A percentile compares a stretch with the other conserved stretches of the same genome.
These are phyloP conservation scores for Xylaria venustula DNA, from an alignment of 495 filamentous ascomycete species.

Conservation along the genomic window DNA sequence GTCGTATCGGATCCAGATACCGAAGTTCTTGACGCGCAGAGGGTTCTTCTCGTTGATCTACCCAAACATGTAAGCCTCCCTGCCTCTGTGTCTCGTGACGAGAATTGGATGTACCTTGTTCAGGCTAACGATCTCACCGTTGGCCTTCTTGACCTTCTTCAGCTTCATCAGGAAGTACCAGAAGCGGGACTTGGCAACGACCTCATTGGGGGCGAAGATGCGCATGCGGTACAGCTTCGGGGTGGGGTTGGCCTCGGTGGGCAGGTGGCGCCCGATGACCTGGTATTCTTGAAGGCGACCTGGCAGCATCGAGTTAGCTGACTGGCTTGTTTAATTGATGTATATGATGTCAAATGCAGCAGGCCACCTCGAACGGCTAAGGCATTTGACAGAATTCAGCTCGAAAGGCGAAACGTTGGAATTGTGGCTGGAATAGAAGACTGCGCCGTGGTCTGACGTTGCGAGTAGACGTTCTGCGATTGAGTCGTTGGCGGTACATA, in stretches of 20 bases:
- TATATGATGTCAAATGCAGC: not conserved
- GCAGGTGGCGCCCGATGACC: slow-evolving; percentile 99
- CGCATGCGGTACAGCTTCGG: slow-evolving; percentile 99
- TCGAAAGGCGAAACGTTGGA: not conserved
- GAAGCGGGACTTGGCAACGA: slow-evolving; percentile 98
- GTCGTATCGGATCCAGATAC: slow-evolving; percentile 99
- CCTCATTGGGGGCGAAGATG: slow-evolving; percentile 96
- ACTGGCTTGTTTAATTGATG: too few relatives aligned
- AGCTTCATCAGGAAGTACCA: slow-evolving; percentile 99
- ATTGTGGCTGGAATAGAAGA: too few relatives aligned
- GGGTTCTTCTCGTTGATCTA: slow-evolving; percentile 99
- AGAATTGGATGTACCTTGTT: slow-evolving; percentile 72
- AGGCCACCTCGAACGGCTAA: not conserved
- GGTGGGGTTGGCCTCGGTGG: slow-evolving; percentile 88
- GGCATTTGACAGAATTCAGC: not conserved
- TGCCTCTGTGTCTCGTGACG: not conserved
- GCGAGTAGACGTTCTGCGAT: too few relatives aligned
- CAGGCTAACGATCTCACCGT: slow-evolving; percentile 96
- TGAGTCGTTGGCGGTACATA: too few relatives aligned
- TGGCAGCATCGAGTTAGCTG: slow-evolving; percentile 40
- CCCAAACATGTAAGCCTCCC: slow-evolving; percentile 1
- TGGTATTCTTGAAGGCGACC: slow-evolving; percentile 99
- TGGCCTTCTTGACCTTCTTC: slow-evolving; percentile 99
- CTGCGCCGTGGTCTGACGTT: too few relatives aligned
- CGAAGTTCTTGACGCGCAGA: slow-evolving; percentile 99